A percentile compares a stretch with the other conserved stretches of the same genome.
phyloP scores from a whole-genome alignment of 2,329 filamentous ascomycete genomes.

The Oidium heveae region DNA sequence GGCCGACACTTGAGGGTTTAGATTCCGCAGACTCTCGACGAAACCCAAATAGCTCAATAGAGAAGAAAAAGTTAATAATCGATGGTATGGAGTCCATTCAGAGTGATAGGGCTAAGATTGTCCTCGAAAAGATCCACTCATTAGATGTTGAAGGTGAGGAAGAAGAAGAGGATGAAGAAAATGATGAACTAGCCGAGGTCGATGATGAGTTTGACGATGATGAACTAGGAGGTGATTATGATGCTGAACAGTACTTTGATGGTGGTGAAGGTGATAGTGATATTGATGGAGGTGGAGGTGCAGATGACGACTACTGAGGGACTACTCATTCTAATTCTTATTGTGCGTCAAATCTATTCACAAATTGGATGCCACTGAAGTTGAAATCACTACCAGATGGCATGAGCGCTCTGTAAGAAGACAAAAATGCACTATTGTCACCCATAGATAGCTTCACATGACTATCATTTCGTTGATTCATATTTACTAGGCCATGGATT shows the following conservation, averaged over 20 bases:
- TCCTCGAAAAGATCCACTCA: conserved; percentile 11
- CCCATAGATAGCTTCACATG: too few species aligned
- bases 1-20: conserved; percentile 22
- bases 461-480: too few species aligned
- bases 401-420: too few species aligned
- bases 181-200: conserved; percentile 16
- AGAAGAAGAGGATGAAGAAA: conserved; percentile 19
- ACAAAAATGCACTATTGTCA: too few species aligned
- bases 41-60: conserved; percentile 8
- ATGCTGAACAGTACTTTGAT: conserved; percentile 38
- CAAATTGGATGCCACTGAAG: too few species aligned
- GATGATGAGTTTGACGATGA: conserved; percentile 35
- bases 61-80: conserved; percentile 4
- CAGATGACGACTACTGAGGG: conserved; percentile 12
- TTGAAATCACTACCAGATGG: too few species aligned
- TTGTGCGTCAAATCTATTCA: too few species aligned
- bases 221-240: conserved; percentile 34
- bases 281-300: conserved; percentile 27
- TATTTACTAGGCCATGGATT: too few species aligned
- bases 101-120: conserved; percentile 8
- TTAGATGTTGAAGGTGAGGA: conserved; percentile 17
- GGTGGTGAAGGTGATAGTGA: conserved; percentile 28
- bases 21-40: conserved; percentile 9
- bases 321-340: too few species aligned
- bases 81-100: background rate